Conservation (phyloP, 495 filamentous ascomycete species). For the Hyaloscypha bicolor region DNA sequence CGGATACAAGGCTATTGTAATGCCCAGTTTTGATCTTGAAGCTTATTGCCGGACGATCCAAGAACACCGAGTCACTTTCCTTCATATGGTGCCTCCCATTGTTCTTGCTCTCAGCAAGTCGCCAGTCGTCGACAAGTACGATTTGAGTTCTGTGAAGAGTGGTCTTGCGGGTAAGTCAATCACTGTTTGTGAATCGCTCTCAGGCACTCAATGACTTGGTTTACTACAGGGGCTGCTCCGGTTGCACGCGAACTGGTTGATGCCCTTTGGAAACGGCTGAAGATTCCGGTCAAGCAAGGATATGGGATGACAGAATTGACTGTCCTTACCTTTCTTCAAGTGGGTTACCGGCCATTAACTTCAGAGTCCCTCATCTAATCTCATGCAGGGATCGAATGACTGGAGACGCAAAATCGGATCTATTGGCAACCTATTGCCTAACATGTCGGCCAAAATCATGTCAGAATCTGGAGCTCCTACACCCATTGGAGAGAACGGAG, state of each 20-base stretch:
- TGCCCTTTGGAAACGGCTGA: conserved; percentile 69
- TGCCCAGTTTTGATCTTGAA: conserved; percentile 80
- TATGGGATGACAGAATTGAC: conserved; percentile 57
- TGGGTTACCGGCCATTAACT: conserved; percentile 38
- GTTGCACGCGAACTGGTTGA: conserved; percentile 79
- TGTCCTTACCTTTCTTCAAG: conserved; percentile 35
- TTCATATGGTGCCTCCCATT: conserved; percentile 82
- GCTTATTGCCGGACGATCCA: conserved; percentile 76
- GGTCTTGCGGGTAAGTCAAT: conserved; percentile 65
- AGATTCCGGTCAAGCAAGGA: conserved; percentile 64
- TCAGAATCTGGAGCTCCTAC: conserved; percentile 31
- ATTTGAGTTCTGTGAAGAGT: conserved; percentile 76
- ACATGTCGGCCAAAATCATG: conserved; percentile 81
- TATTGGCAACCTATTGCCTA: conserved; percentile 76
- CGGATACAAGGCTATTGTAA: conserved; percentile 69
- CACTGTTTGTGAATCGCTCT: no score
- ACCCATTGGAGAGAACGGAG: conserved; percentile 56
- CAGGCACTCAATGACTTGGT: no score
- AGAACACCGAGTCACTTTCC: conserved; percentile 69
- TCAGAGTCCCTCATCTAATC: background rate
- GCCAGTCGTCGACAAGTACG: conserved; percentile 72
- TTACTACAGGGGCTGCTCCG: conserved; percentile 66
- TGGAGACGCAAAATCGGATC: conserved; percentile 77
- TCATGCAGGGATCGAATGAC: conserved; percentile 42
- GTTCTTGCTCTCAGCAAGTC: conserved; percentile 77